Conservation (phyloP, 805 yeast species). For the Candida michaelii region DNA sequence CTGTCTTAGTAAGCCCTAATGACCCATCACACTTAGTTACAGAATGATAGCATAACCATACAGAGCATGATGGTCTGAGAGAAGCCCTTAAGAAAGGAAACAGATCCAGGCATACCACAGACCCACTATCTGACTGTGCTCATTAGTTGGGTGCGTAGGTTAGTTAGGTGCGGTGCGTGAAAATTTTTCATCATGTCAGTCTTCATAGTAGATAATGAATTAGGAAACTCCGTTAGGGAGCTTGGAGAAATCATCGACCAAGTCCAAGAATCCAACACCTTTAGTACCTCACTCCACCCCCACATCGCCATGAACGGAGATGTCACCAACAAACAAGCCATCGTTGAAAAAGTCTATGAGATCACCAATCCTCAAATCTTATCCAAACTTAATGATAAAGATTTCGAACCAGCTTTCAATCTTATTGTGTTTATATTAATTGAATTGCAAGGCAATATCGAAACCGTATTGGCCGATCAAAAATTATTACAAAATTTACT, state of each 20-base stretch:
- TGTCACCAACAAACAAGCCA: constrained; percentile 27
- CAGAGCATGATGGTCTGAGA: too few relatives aligned
- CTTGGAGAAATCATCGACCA: constrained; percentile 39
- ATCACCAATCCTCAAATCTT: constrained; percentile 30
- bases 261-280: constrained; percentile 25
- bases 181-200: constrained; percentile 31
- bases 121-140: too few relatives aligned
- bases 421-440: constrained; percentile 36
- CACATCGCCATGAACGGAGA: constrained; percentile 21
- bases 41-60: too few relatives aligned
- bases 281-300: constrained; percentile 26
- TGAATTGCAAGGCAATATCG: constrained; percentile 29
- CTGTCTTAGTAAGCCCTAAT: too few relatives aligned
- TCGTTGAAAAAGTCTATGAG: constrained; percentile 27
- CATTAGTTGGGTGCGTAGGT: too few relatives aligned
- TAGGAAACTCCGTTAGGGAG: constrained; percentile 41
- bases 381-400: constrained; percentile 39
- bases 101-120: too few relatives aligned
- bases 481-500: constrained; percentile 27
- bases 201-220: constrained; percentile 43
- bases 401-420: constrained; percentile 47
- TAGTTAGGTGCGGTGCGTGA: constrained; percentile 1
- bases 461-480: constrained; percentile 24
- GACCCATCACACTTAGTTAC: too few relatives aligned
- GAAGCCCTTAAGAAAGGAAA: too few relatives aligned